phyloP scores from a whole-genome alignment of 257 asterid genomes.

The Capsicum rhomboideum region DNA sequence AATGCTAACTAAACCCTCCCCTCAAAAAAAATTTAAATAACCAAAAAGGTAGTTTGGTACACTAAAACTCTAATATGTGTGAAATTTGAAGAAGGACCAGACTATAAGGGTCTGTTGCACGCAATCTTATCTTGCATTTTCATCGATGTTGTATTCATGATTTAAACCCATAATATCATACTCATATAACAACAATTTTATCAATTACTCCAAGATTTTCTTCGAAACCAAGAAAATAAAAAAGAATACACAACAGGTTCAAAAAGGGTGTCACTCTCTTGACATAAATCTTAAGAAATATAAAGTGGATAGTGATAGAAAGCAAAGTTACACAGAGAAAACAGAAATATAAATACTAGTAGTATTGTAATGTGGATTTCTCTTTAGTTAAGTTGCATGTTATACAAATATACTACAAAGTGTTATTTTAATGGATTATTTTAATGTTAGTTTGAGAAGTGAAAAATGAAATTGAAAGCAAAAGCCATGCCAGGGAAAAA shows the following conservation, averaged over 20 bases:
- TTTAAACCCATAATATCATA: too few relatives aligned
- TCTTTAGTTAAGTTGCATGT: neutral
- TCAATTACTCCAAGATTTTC: too few relatives aligned
- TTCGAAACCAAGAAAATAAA: too few relatives aligned
- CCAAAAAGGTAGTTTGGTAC: too few relatives aligned
- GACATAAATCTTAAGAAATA: neutral
- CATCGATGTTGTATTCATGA: too few relatives aligned
- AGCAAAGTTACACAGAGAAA: neutral
- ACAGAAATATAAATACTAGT: neutral
- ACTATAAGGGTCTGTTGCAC: too few relatives aligned
- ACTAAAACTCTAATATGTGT: too few relatives aligned
- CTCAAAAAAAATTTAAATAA: too few relatives aligned
- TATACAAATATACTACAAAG: neutral
- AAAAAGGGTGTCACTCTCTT: neutral
- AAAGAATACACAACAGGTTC: neutral
- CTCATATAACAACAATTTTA: too few relatives aligned
- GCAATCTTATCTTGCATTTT: too few relatives aligned
- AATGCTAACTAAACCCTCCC: too few relatives aligned
- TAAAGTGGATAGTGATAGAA: conserved; percentile 2
- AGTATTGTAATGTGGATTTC: neutral
- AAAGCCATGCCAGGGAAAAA: conserved; percentile 19
- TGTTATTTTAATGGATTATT: conserved; percentile 3
- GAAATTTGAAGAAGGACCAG: too few relatives aligned
- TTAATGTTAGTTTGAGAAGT: conserved; percentile 17
- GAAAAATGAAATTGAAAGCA: conserved; percentile 21